Percentiles rank a stretch among this genome's conserved stretches.
These are phyloP conservation scores for Talaromyces atroroseus DNA, from an alignment of 2,329 filamentous ascomycete genomes.

Conservation along the genomic window DNA sequence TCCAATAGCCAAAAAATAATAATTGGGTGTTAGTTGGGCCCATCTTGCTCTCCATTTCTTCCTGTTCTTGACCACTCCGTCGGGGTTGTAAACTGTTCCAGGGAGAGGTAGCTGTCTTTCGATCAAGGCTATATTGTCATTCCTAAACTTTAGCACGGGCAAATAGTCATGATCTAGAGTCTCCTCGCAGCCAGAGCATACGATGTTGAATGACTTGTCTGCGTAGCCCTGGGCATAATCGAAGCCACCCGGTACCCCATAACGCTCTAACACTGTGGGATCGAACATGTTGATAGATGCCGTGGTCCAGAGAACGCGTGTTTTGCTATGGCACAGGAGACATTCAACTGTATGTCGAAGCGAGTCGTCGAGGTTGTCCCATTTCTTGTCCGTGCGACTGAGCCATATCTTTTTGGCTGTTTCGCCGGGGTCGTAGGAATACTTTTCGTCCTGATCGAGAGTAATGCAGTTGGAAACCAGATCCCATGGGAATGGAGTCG, in stretches of 20 bases:
- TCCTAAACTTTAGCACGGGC: slow-evolving; percentile 56
- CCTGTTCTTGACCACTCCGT: slow-evolving; percentile 37
- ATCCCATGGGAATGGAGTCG: slow-evolving; percentile 59
- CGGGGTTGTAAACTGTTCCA: slow-evolving; percentile 57
- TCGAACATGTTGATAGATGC: slow-evolving; percentile 2
- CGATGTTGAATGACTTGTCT: slow-evolving; percentile 41
- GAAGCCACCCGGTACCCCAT: neutral
- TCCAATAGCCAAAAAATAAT: neutral
- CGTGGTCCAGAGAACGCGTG: slow-evolving; percentile 4
- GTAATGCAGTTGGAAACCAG: slow-evolving; percentile 50
- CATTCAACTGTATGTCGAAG: neutral
- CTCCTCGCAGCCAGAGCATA: slow-evolving; percentile 49
- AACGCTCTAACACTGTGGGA: neutral
- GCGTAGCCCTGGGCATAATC: slow-evolving; percentile 24
- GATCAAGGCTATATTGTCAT: slow-evolving; percentile 49
- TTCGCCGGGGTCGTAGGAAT: slow-evolving; percentile 1
- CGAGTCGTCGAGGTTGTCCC: slow-evolving; percentile 9
- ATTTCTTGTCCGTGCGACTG: neutral
- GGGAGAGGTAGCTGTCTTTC: slow-evolving; percentile 52
- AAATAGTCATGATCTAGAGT: slow-evolving; percentile 54
- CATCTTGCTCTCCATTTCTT: neutral
- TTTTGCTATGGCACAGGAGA: neutral
- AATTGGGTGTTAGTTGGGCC: slow-evolving; percentile 5
- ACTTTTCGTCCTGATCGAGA: neutral
- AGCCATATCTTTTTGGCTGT: neutral